Base-by-base conservation (phyloP, 2,329 filamentous ascomycete species). In the Pseudogymnoascus pannorum region DNA sequence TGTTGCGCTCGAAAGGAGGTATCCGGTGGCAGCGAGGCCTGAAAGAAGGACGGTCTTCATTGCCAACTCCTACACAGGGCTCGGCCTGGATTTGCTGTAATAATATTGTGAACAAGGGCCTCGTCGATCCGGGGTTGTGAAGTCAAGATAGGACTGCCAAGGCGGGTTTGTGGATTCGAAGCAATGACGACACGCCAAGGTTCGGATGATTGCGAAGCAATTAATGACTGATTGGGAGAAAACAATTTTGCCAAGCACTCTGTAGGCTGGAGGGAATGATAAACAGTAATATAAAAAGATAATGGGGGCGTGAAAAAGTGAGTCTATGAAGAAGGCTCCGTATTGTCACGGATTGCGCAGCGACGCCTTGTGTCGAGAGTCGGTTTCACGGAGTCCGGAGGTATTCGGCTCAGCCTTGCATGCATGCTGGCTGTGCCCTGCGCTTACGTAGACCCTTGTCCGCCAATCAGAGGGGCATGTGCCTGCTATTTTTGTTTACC, bases 141-240 rank as follows among this genome's bases (percentile, higher is more conserved):
- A 12, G 48, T 54, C 24, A 31, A 54, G 8, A 51, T 7, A 16
- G 24, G 22, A 9, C 16, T 54, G 24, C n/a, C 8, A 16, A 9
- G 44, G 24, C 26, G 11, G 44, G 16, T 29, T 29, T 2, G 8
- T 5, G 24, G 9, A 31, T 31, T 12, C 2, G 8, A 5, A 31
- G 26, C 26, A 54, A 54, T 54, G 48, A 54, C 48, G 48, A 54
- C 48, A 54, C 48, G 3, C n/a, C 40, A 54, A 31, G n/a, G 26
- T 54, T 54, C 48, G 9, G 48, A 54, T 31, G 48, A 54, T 31
- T 54, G 48, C 26, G 8, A 31, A 11, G 24, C 26, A 18, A 18
- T 54, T 31, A 54, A 54, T 54, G 26, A 29, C n/a, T 54, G 48
- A 54, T 54, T 54, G 48, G 44, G 26, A 54, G 48, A 31, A 54